Evolutionary conservation across 345 rosid species (phyloP).

Genomic region (Eucalyptus urophylla): DNA sequence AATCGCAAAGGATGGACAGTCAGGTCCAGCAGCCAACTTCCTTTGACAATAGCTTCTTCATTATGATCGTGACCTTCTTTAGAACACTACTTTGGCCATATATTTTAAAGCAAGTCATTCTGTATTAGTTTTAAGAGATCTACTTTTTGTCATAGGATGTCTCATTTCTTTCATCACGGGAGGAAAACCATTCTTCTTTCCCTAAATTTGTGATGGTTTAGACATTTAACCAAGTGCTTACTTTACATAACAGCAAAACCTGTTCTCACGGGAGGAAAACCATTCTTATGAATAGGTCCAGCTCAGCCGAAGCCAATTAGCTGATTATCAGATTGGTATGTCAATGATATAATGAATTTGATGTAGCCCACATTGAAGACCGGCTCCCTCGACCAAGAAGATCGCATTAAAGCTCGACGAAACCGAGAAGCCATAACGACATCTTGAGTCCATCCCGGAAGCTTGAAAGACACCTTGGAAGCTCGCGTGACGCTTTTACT

Average conservation of each 20-base stretch:
- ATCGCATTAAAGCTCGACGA: too few relatives aligned
- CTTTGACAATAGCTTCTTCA: neutral
- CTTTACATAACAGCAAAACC: neutral
- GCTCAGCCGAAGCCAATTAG: neutral
- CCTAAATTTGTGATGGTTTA: neutral
- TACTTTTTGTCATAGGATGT: neutral
- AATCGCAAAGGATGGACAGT: conserved; percentile 49
- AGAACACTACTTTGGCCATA: neutral
- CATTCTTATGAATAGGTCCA: neutral
- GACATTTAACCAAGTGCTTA: neutral
- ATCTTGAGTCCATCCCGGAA: too few relatives aligned
- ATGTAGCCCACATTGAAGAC: too few relatives aligned
- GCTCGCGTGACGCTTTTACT: too few relatives aligned
- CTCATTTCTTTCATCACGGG: neutral
- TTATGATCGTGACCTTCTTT: neutral
- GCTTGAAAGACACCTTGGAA: too few relatives aligned
- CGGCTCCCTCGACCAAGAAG: too few relatives aligned
- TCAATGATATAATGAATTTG: neutral
- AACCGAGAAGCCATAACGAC: too few relatives aligned
- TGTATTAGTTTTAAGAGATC: neutral
- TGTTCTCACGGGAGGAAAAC: too few relatives aligned
- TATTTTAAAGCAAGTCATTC: neutral
- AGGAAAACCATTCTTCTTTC: neutral
- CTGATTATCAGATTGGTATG: neutral
- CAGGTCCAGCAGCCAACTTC: conserved; percentile 13